A percentile compares a stretch with the other conserved stretches of the same genome.
Evolutionary conservation across 352 stramenopile genomes (phyloP).

Genomic region (Pythium angustatum): DNA sequence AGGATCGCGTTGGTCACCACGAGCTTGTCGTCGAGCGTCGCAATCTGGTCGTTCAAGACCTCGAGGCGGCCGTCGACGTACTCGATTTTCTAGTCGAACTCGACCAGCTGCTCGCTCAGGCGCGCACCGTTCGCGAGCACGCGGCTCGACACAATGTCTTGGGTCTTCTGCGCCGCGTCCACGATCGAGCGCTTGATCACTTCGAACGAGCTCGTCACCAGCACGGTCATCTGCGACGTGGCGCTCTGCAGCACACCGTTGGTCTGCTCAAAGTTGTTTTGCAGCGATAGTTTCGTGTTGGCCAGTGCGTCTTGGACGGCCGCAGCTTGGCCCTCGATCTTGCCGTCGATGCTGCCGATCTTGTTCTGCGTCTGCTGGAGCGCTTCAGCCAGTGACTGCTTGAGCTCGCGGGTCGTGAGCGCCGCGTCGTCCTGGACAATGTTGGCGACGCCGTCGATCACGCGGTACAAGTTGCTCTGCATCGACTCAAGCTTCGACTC

Average conservation of each 20-base stretch:
- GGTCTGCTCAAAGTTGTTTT: constrained; percentile 10
- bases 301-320: neutral
- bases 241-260: constrained; percentile 1
- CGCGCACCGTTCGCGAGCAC: neutral
- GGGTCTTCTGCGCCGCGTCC: constrained; percentile 5
- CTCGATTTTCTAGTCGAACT: constrained; percentile 16
- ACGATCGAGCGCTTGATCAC: neutral
- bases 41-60: neutral
- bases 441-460: constrained; percentile 13
- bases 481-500: constrained; percentile 2
- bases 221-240: neutral
- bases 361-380: constrained; percentile 9
- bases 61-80: constrained; percentile 9
- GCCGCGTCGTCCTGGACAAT: constrained; percentile 19
- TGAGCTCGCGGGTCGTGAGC: constrained; percentile 13
- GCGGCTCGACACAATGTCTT: constrained; percentile 9
- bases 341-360: constrained; percentile 10
- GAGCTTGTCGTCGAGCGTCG: constrained; percentile 13
- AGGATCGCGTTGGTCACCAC: constrained; percentile 8
- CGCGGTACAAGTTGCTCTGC: constrained; percentile 1
- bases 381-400: neutral
- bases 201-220: constrained; percentile 8
- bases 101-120: constrained; percentile 10
- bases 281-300: constrained; percentile 6
- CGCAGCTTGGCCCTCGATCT: constrained; percentile 1